Evolutionary conservation across 495 filamentous ascomycete species (phyloP), one percentile per base, ranked within the genome.

Genomic region (Saxispiralis lemnorum): DNA sequence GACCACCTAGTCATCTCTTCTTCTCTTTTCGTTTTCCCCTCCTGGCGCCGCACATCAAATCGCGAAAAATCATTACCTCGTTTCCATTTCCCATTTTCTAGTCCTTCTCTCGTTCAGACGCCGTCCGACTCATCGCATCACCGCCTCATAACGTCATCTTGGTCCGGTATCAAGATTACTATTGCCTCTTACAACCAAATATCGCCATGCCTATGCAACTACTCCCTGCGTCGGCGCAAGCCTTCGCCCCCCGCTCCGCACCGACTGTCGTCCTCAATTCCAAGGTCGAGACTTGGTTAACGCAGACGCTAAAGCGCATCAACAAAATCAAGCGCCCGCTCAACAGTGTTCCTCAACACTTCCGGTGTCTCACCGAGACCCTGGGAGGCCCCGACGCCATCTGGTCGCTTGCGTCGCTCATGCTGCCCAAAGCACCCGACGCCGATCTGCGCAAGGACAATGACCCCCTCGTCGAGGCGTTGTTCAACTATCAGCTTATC

Each of bases 241-340:
- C 89, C 52, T 99, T 96, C 68, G 89, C 92, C 51, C 87, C 92
- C 48, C 76, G 89, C 48, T 82, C 84, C 2, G 80, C 85, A n/a
- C 85, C 88, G 47, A 99, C 87, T 58, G 80, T 99, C 50, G 89
- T 99, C 51, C 69, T 99, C 52, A 83, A 79, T 54, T 79, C 76
- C 55, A 93, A 87, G 68, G 83, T 96, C 53, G 89, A 94, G 67
- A 83, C 87, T 43, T 99, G 92, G 88, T 72, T 99, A 63, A 99
- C 89, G 6, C 80, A 82, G 51, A 93, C 92, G 15, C 68, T 99
- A 53, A 99, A 99, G 69, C 78, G 89, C 59, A 86, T 94, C 64
- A 96, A 95, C 70, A 76, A 83, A 48, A 75, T 96, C 62, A 99
- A 99, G 73, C 80, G 92, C 54, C 89, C 89, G 52, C 67, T 99